These are phyloP conservation scores for Senna siamea DNA, from an alignment of 306 rosid species.

Conservation along the genomic window DNA sequence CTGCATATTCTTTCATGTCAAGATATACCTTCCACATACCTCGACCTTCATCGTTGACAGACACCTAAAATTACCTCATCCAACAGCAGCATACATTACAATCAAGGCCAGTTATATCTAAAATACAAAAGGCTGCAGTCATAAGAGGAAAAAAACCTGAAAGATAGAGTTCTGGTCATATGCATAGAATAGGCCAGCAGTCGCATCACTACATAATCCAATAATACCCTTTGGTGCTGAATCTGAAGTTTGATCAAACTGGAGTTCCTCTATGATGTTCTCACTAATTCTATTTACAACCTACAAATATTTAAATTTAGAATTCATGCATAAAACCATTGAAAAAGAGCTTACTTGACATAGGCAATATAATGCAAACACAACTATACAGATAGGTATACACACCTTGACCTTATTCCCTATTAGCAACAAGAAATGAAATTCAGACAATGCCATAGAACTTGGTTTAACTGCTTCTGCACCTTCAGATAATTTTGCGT, in stretches of 20 bases:
- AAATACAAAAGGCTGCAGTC: slow-evolving; percentile 31
- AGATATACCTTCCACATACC: slow-evolving; percentile 99
- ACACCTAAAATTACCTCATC: slow-evolving; percentile 68
- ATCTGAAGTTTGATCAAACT: slow-evolving; percentile 89
- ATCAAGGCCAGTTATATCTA: slow-evolving; percentile 26
- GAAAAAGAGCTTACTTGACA: slow-evolving; percentile 17
- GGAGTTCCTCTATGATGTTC: slow-evolving; percentile 91
- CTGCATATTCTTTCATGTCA: slow-evolving; percentile 93
- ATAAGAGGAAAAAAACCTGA: slow-evolving; percentile 69
- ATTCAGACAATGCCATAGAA: slow-evolving; percentile 94
- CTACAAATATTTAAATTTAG: slow-evolving; percentile 52
- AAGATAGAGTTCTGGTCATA: slow-evolving; percentile 90
- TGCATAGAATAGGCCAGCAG: slow-evolving; percentile 95
- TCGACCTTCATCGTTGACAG: slow-evolving; percentile 90
- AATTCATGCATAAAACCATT: slow-evolving; percentile 29
- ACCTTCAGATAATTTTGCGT: slow-evolving; percentile 78
- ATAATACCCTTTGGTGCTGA: slow-evolving; percentile 84
- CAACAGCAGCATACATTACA: slow-evolving; percentile 38
- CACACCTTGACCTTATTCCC: slow-evolving; percentile 93
- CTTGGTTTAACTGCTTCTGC: slow-evolving; percentile 77
- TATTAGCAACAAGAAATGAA: slow-evolving; percentile 90
- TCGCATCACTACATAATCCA: slow-evolving; percentile 97
- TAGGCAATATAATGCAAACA: slow-evolving; percentile 24
- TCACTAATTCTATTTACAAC: slow-evolving; percentile 97
- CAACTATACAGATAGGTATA: slow-evolving; percentile 25